A percentile compares a stretch with the other conserved stretches of the same genome.
Evolutionary conservation across 106 monocot genomes (phyloP).

Genomic region (Platanthera guangdongensis): DNA sequence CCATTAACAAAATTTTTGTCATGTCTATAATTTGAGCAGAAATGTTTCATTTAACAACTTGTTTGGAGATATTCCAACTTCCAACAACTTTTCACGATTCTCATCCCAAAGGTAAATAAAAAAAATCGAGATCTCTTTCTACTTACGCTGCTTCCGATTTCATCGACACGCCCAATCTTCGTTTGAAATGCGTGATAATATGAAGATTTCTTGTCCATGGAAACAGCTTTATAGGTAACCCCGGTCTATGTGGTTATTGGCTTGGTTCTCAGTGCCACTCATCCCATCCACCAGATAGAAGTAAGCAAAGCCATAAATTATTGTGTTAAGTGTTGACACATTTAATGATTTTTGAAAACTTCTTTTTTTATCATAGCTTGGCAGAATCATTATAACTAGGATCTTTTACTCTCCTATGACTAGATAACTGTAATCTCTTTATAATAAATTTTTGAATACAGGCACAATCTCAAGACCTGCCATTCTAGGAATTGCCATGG

Average conservation of each 20-base stretch:
- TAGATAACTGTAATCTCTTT: background rate
- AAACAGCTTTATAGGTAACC: slow-evolving; percentile 84
- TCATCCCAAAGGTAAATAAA: slow-evolving; percentile 47
- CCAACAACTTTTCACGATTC: slow-evolving; percentile 82
- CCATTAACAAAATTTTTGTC: background rate
- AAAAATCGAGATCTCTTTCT: background rate
- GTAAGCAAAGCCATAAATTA: slow-evolving; percentile 16
- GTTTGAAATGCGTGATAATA: background rate
- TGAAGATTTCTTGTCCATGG: background rate
- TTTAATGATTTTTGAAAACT: background rate
- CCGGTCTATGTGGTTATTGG: slow-evolving; percentile 88
- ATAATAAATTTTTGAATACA: background rate
- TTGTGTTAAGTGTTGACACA: background rate
- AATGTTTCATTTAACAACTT: slow-evolving; percentile 86
- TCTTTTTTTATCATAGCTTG: background rate
- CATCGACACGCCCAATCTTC: background rate
- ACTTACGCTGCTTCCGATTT: background rate
- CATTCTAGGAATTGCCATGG: slow-evolving; percentile 80
- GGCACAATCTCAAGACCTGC: slow-evolving; percentile 62
- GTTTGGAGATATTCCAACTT: slow-evolving; percentile 61
- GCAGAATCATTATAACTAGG: background rate
- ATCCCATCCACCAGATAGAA: slow-evolving; percentile 36
- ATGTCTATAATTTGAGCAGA: slow-evolving; percentile 24
- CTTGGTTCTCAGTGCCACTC: slow-evolving; percentile 43
- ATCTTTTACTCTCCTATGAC: background rate